Conservation (phyloP, 768 basidiomycete genomes). For the Chalciporus pseudorubinellus region DNA sequence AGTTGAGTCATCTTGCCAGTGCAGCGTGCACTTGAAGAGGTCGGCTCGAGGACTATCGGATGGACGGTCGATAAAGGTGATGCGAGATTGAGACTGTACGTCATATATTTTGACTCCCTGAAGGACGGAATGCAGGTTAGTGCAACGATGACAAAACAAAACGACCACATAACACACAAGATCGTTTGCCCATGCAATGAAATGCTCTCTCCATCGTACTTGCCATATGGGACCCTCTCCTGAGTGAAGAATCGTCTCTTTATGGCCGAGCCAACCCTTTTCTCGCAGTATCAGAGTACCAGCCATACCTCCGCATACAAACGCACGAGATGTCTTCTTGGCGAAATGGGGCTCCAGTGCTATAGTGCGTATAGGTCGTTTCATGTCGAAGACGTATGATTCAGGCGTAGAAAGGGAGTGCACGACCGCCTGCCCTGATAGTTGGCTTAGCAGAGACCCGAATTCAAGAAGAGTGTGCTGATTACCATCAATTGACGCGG, state of each 20-base stretch:
- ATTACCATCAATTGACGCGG: conserved; percentile 91
- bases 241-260: conserved; percentile 75
- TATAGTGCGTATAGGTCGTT: conserved; percentile 87
- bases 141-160: not conserved
- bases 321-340: conserved; percentile 69
- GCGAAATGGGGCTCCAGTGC: conserved; percentile 90
- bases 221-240: conserved; percentile 97
- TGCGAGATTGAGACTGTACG: conserved; percentile 66
- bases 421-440: conserved; percentile 84
- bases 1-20: conserved; percentile 91
- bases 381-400: conserved; percentile 84
- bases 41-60: conserved; percentile 86
- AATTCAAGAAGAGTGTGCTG: conserved; percentile 36
- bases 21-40: conserved; percentile 87
- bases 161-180: conserved; percentile 47
- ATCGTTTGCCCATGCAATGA: conserved; percentile 98
- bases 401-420: conserved; percentile 78
- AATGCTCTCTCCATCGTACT: conserved; percentile 76
- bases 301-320: conserved; percentile 91
- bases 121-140: not conserved
- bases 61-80: conserved; percentile 84
- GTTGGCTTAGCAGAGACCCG: conserved; percentile 43
- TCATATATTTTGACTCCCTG: conserved; percentile 96
- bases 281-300: conserved; percentile 85
- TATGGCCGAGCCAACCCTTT: conserved; percentile 96